A percentile compares a stretch with the other conserved stretches of the same genome.
phyloP scores from a whole-genome alignment of 306 rosid genomes.

The Notholithocarpus densiflorus region DNA sequence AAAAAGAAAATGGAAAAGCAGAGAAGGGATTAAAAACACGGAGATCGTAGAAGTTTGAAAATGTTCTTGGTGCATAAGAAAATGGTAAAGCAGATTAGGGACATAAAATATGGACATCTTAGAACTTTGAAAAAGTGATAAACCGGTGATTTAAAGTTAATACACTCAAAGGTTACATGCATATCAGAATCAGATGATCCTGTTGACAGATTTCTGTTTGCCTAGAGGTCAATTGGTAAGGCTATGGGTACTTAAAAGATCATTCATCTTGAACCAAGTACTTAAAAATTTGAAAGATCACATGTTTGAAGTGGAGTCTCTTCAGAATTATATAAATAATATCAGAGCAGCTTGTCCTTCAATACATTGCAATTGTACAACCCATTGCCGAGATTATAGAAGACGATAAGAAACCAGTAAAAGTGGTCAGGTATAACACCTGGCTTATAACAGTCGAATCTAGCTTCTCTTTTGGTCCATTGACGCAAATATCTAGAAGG shows the following conservation, averaged over 20 bases:
- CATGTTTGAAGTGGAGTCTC: background rate
- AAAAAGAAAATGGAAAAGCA: too few relatives aligned
- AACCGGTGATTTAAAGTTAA: background rate
- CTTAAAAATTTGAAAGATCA: background rate
- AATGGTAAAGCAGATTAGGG: background rate
- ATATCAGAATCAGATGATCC: background rate
- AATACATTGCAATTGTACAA: background rate
- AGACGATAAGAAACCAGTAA: background rate
- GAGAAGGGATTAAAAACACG: background rate
- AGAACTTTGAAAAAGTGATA: background rate
- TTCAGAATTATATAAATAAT: background rate
- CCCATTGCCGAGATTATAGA: background rate
- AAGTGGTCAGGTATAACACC: slow-evolving; percentile 36
- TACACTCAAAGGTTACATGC: background rate
- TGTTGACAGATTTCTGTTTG: background rate
- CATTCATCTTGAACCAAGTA: background rate
- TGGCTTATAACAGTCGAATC: slow-evolving; percentile 89
- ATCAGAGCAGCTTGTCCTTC: background rate
- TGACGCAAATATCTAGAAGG: slow-evolving; percentile 85
- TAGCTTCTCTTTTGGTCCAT: slow-evolving; percentile 91
- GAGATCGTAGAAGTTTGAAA: background rate
- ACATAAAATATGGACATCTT: background rate
- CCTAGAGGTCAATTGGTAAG: background rate
- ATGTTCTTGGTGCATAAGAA: background rate
- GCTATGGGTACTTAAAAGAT: background rate